phyloP scores from a whole-genome alignment of 768 basidiomycete genomes.

The Leucosporidium yakuticum region DNA sequence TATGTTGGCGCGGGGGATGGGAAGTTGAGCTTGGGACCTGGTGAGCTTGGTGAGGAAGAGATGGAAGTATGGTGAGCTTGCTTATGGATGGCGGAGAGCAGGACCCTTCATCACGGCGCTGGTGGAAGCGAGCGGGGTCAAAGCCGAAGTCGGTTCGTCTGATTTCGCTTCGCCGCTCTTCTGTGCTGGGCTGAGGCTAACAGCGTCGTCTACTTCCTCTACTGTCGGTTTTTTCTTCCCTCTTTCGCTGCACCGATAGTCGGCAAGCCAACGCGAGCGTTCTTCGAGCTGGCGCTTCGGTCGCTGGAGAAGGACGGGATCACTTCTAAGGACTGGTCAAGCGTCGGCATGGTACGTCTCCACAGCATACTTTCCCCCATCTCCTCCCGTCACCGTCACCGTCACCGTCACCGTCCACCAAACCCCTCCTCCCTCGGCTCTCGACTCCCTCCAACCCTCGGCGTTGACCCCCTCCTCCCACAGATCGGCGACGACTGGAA shows the following conservation, averaged over 20 bases:
- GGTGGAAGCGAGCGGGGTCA: slow-evolving; percentile 52
- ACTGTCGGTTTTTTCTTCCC: no score
- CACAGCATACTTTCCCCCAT: neutral
- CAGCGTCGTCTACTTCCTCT: no score
- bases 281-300: slow-evolving; percentile 57
- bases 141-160: slow-evolving; percentile 47
- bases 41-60: no score
- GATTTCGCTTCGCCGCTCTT: neutral
- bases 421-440: no score
- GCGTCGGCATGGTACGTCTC: slow-evolving; percentile 36
- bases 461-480: slow-evolving; percentile 38
- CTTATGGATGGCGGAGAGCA: neutral
- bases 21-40: slow-evolving; percentile 53
- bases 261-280: slow-evolving; percentile 59
- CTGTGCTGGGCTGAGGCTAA: no score
- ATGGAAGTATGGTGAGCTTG: no score
- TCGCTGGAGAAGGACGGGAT: slow-evolving; percentile 44
- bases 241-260: slow-evolving; percentile 42
- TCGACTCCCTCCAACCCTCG: no score
- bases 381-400: no score
- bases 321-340: slow-evolving; percentile 13
- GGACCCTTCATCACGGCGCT: slow-evolving; percentile 65
- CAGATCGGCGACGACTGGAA: slow-evolving; percentile 64
- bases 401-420: no score
- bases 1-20: slow-evolving; percentile 51